Percentiles rank a stretch among this genome's conserved stretches.
phyloP scores from a whole-genome alignment of 306 rosid species.

The Quillaja saponaria region DNA sequence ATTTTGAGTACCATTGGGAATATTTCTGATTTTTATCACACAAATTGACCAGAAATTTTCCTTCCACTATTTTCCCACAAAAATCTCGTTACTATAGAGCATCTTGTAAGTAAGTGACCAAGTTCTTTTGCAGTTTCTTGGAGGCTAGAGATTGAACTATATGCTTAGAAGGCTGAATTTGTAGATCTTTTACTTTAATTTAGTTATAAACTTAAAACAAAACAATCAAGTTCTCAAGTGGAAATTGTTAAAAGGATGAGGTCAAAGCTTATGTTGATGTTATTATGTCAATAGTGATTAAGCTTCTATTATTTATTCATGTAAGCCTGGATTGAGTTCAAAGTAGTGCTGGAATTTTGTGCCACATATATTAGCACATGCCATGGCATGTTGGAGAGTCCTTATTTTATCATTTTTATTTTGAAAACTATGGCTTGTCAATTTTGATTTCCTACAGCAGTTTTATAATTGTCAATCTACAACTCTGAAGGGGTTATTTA shows the following conservation, averaged over 20 bases:
- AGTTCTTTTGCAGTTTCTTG: background rate
- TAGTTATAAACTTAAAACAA: constrained; percentile 10
- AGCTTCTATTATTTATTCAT: constrained; percentile 13
- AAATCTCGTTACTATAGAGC: constrained; percentile 1
- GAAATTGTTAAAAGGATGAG: constrained; percentile 6
- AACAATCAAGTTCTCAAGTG: constrained; percentile 23
- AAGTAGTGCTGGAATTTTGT: constrained; percentile 25
- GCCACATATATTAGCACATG: background rate
- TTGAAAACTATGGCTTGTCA: no score
- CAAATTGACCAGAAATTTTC: no score
- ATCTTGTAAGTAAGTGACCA: background rate
- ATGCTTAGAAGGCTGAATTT: constrained; percentile 13
- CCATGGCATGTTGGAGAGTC: constrained; percentile 10
- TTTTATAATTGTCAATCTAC: no score
- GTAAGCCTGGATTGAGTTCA: constrained; percentile 9
- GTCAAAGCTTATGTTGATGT: background rate
- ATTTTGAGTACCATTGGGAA: constrained; percentile 22
- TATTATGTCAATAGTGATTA: constrained; percentile 16
- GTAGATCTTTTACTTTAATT: constrained; percentile 5
- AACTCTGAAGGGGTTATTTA: background rate
- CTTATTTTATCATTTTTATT: background rate
- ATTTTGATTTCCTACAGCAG: no score
- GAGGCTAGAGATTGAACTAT: constrained; percentile 11
- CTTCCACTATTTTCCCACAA: background rate
- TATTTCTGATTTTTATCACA: background rate